phyloP scores from a whole-genome alignment of 2,329 filamentous ascomycete species.

The Ascosphaera aggregata region DNA sequence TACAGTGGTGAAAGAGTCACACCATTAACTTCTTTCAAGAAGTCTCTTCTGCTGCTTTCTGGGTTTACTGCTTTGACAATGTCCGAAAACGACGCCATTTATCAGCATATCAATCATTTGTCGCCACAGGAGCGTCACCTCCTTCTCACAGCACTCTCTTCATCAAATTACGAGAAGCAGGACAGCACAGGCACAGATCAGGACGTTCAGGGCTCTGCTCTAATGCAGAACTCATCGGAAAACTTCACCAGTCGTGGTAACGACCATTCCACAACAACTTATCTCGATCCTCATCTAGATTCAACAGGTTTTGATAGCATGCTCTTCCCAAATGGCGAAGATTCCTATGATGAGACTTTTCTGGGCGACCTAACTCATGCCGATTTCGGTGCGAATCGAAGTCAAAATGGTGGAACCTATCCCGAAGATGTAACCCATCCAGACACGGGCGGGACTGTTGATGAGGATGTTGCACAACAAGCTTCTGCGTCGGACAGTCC shows the following conservation, averaged over 20 bases:
- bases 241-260: constrained; percentile 7
- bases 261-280: constrained; percentile 3
- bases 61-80: constrained; percentile 8
- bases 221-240: constrained; percentile 14
- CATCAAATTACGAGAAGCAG: constrained; percentile 30
- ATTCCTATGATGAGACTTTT: constrained; percentile 10
- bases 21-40: too few species aligned
- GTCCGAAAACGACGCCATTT: constrained; percentile 17
- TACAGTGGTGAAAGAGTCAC: too few species aligned
- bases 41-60: neutral
- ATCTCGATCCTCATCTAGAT: constrained; percentile 5
- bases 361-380: neutral
- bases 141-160: constrained; percentile 51
- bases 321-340: constrained; percentile 23
- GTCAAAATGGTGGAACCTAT: constrained; percentile 64
- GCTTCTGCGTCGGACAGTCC: constrained; percentile 15
- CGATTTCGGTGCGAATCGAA: constrained; percentile 40
- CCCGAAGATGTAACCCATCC: constrained; percentile 57
- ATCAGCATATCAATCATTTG: constrained; percentile 38
- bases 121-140: constrained; percentile 56
- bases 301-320: constrained; percentile 13
- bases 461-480: constrained; percentile 43
- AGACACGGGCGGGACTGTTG: constrained; percentile 40
- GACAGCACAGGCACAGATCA: constrained; percentile 7
- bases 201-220: constrained; percentile 8